Evolutionary conservation across 75 land plant species (phyloP).

Genomic region (Cupressus sempervirens): DNA sequence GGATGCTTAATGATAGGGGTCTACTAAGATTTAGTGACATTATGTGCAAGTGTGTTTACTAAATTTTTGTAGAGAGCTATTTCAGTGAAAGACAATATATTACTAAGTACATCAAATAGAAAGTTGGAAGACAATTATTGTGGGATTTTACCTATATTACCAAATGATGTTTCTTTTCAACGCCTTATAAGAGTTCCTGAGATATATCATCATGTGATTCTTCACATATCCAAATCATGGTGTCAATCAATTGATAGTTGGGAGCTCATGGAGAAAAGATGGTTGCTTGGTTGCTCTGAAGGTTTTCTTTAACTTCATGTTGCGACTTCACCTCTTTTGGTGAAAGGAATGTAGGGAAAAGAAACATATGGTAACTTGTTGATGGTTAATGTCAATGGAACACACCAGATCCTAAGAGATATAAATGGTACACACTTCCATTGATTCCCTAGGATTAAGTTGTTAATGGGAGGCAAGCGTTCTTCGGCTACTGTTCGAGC

Average conservation of each 20-base stretch:
- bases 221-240: constrained; percentile 27
- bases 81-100: background rate
- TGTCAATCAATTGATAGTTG: constrained; percentile 12
- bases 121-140: background rate
- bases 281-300: constrained; percentile 17
- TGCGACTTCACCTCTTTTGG: constrained; percentile 25
- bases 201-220: constrained; percentile 8
- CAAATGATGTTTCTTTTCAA: constrained; percentile 22
- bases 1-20: no score
- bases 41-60: background rate
- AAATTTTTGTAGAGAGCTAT: background rate
- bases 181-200: constrained; percentile 30
- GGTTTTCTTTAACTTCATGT: constrained; percentile 33
- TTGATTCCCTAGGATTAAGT: constrained; percentile 20
- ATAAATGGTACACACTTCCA: constrained; percentile 32
- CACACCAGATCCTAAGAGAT: constrained; percentile 24
- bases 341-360: constrained; percentile 12
- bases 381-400: constrained; percentile 34
- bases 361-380: constrained; percentile 23
- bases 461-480: constrained; percentile 19
- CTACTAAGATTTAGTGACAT: no score
- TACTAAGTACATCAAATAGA: background rate
- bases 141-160: constrained; percentile 17
- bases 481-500: no score
- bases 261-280: constrained; percentile 21